Conservation (phyloP, 2,329 filamentous ascomycete species). For the Myriosclerotinia scirpicola region DNA sequence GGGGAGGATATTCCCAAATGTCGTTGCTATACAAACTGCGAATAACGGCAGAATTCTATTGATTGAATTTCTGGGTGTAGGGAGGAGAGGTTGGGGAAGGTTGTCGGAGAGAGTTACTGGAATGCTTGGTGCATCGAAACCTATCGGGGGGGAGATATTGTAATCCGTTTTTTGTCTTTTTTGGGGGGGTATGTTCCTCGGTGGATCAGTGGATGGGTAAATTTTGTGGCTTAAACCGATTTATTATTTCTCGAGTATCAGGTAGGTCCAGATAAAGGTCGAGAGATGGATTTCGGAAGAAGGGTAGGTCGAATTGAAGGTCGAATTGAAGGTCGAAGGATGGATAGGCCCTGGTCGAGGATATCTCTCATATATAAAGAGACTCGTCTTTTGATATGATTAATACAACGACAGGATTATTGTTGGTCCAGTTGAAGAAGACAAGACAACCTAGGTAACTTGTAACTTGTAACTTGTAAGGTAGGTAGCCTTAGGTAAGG, state of each 20-base stretch:
- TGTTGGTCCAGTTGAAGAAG: slow-evolving; percentile 9
- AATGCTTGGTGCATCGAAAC: slow-evolving; percentile 23
- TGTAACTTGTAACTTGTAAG: too few species aligned
- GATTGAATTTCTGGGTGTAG: slow-evolving; percentile 2
- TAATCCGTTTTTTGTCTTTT: background rate
- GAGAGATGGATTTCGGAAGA: slow-evolving; percentile 4
- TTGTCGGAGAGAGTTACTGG: slow-evolving; percentile 19
- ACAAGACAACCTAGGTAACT: background rate
- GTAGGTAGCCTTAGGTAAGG: background rate
- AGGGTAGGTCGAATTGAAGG: slow-evolving; percentile 2
- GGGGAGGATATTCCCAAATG: slow-evolving; percentile 16
- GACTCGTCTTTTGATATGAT: background rate
- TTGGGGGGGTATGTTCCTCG: slow-evolving; percentile 6
- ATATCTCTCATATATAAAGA: slow-evolving; percentile 14
- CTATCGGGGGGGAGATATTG: background rate
- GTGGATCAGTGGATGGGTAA: background rate
- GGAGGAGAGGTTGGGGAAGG: background rate
- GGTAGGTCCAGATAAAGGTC: slow-evolving; percentile 15
- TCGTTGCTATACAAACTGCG: slow-evolving; percentile 21
- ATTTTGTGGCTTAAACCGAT: slow-evolving; percentile 3
- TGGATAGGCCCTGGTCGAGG: slow-evolving; percentile 16
- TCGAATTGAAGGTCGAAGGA: slow-evolving; percentile 1
- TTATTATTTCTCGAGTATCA: background rate
- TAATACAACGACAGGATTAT: background rate
- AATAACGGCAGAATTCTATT: slow-evolving; percentile 7